phyloP scores from a whole-genome alignment of 2,329 filamentous ascomycete genomes.

The Magnaporthiopsis incrustans region DNA sequence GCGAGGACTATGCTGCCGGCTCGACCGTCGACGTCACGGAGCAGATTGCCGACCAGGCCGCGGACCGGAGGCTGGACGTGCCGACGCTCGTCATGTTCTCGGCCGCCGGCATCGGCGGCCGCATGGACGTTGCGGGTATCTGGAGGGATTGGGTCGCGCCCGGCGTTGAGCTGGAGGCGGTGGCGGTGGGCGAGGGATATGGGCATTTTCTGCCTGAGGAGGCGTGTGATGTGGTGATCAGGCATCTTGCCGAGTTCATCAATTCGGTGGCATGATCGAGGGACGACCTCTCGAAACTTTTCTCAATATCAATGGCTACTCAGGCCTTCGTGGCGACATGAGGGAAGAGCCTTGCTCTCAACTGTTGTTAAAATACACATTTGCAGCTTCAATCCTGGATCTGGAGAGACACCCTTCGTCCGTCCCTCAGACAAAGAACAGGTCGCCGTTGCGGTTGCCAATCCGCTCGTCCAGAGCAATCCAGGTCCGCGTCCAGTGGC shows the following conservation, averaged over 20 bases:
- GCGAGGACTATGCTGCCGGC: slow-evolving; percentile 38
- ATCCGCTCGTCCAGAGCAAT: slow-evolving; percentile 27
- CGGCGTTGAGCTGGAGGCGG: slow-evolving; percentile 12
- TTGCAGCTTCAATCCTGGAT: too few species aligned
- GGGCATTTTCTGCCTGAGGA: slow-evolving; percentile 19
- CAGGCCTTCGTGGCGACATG: too few species aligned
- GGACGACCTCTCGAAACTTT: too few species aligned
- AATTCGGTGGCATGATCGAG: too few species aligned
- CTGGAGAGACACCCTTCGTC: too few species aligned
- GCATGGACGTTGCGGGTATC: slow-evolving; percentile 30
- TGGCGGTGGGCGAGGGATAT: slow-evolving; percentile 13
- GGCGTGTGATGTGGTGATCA: slow-evolving; percentile 15
- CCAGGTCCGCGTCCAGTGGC: slow-evolving; percentile 23
- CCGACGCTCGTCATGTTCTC: slow-evolving; percentile 36
- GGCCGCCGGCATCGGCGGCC: slow-evolving; percentile 30
- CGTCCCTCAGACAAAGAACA: background rate
- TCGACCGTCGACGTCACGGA: slow-evolving; percentile 31
- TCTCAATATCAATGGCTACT: too few species aligned
- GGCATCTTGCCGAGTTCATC: slow-evolving; percentile 10
- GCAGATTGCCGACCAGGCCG: slow-evolving; percentile 35
- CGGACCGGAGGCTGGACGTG: slow-evolving; percentile 32
- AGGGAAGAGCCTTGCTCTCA: too few species aligned
- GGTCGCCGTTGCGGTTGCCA: slow-evolving; percentile 22
- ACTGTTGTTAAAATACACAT: too few species aligned
- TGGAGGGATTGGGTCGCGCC: slow-evolving; percentile 37